phyloP scores from a whole-genome alignment of 2,329 filamentous ascomycete genomes.

The Onygenales sp. region DNA sequence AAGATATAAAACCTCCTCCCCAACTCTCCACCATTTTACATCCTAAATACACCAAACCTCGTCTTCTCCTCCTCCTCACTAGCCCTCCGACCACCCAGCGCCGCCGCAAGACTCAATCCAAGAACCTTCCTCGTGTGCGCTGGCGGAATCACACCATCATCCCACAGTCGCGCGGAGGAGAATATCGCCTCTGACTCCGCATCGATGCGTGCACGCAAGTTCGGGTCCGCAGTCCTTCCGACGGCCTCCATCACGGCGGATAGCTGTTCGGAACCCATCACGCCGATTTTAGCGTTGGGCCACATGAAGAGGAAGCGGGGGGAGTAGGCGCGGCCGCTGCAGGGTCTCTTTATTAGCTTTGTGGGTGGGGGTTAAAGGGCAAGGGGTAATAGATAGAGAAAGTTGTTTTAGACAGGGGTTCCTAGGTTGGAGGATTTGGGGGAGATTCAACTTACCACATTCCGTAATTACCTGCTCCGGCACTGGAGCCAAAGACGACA shows the following conservation, averaged over 20 bases:
- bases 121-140: slow-evolving; percentile 65
- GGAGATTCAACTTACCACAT: slow-evolving; percentile 58
- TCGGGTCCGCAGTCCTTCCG: slow-evolving; percentile 70
- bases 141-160: slow-evolving; percentile 72
- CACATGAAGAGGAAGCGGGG: slow-evolving; percentile 91
- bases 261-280: slow-evolving; percentile 93
- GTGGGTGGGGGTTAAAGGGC: background rate
- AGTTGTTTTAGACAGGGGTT: background rate
- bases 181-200: slow-evolving; percentile 81
- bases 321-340: slow-evolving; percentile 76
- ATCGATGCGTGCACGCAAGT: slow-evolving; percentile 76
- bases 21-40: slow-evolving; percentile 42
- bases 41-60: slow-evolving; percentile 73
- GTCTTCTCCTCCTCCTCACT: slow-evolving; percentile 44
- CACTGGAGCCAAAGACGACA: slow-evolving; percentile 85
- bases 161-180: slow-evolving; percentile 84
- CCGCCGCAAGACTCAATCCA: slow-evolving; percentile 61
- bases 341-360: background rate
- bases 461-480: slow-evolving; percentile 93
- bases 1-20: background rate
- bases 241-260: slow-evolving; percentile 91
- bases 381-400: background rate
- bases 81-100: slow-evolving; percentile 58
- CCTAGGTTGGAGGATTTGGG: too few relatives aligned
- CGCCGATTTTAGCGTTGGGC: slow-evolving; percentile 91